Conservation (phyloP, 1,284 basidiomycete genomes). For the Moesziomyces sp. region DNA sequence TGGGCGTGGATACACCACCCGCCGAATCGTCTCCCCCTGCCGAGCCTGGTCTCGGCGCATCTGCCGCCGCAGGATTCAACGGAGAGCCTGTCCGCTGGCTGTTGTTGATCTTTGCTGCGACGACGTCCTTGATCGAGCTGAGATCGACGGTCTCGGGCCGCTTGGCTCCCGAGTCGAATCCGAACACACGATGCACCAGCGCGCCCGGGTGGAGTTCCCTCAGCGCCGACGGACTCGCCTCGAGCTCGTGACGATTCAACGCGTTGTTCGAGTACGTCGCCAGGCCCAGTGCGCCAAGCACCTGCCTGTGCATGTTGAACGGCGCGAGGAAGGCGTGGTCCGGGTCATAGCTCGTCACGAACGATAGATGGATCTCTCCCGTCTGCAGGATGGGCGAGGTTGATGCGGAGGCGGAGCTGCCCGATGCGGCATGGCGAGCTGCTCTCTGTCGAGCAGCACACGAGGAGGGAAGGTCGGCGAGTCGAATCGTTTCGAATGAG, state of each 20-base stretch:
- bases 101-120: constrained; percentile 28
- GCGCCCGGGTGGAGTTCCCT: constrained; percentile 59
- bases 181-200: constrained; percentile 61
- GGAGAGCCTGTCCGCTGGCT: constrained; percentile 4
- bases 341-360: constrained; percentile 63
- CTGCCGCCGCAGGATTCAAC: not conserved
- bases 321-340: constrained; percentile 64
- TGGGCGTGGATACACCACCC: constrained; percentile 5
- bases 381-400: constrained; percentile 45
- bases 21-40: not conserved
- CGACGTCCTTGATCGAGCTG: constrained; percentile 45
- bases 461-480: constrained; percentile 54
- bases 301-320: constrained; percentile 61
- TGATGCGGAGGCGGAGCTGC: constrained; percentile 4
- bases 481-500: constrained; percentile 51
- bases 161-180: constrained; percentile 58
- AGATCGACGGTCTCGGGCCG: constrained; percentile 51
- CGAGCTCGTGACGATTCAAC: constrained; percentile 33
- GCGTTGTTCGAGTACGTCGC: constrained; percentile 34
- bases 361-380: constrained; percentile 64
- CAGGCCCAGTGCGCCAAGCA: constrained; percentile 62
- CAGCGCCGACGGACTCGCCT: constrained; percentile 47
- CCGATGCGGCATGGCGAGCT: constrained; percentile 3
- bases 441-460: constrained; percentile 23
- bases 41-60: not conserved